These are phyloP conservation scores for Postia placenta DNA, from an alignment of 768 basidiomycete genomes.

Conservation along the genomic window DNA sequence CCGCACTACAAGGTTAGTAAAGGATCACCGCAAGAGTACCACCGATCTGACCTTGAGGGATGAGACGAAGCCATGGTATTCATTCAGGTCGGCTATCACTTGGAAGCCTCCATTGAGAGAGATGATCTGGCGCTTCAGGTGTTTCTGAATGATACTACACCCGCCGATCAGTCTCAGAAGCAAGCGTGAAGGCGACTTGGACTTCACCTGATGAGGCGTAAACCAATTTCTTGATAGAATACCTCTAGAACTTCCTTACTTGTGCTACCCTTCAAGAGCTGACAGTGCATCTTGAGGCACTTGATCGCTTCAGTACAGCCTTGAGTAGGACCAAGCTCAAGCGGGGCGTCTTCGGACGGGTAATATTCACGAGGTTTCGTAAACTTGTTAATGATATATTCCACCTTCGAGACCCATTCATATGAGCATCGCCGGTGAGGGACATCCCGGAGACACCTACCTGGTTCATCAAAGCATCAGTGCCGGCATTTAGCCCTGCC, in stretches of 20 bases:
- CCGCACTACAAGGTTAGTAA: slow-evolving; percentile 3
- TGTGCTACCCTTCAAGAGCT: slow-evolving; percentile 86
- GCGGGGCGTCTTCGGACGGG: slow-evolving; percentile 69
- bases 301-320: slow-evolving; percentile 88
- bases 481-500: slow-evolving; percentile 88
- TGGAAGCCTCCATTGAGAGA: slow-evolving; percentile 92
- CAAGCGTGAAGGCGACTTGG: background rate
- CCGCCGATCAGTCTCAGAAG: too few relatives aligned
- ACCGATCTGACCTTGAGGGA: slow-evolving; percentile 64
- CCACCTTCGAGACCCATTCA: slow-evolving; percentile 52
- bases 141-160: slow-evolving; percentile 85
- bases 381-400: slow-evolving; percentile 81
- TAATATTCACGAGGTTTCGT: slow-evolving; percentile 88
- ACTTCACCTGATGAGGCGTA: slow-evolving; percentile 44
- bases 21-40: background rate
- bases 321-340: slow-evolving; percentile 81
- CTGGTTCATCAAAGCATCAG: slow-evolving; percentile 94
- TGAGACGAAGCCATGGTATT: slow-evolving; percentile 84
- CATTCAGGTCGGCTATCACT: slow-evolving; percentile 93
- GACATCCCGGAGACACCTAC: slow-evolving; percentile 29
- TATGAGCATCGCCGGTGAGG: background rate
- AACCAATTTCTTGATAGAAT: slow-evolving; percentile 96
- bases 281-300: slow-evolving; percentile 88
- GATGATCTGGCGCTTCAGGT: slow-evolving; percentile 96
- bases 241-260: slow-evolving; percentile 96